Base-by-base conservation (phyloP, 306 rosid species). In the Astragalus glycyphyllos region DNA sequence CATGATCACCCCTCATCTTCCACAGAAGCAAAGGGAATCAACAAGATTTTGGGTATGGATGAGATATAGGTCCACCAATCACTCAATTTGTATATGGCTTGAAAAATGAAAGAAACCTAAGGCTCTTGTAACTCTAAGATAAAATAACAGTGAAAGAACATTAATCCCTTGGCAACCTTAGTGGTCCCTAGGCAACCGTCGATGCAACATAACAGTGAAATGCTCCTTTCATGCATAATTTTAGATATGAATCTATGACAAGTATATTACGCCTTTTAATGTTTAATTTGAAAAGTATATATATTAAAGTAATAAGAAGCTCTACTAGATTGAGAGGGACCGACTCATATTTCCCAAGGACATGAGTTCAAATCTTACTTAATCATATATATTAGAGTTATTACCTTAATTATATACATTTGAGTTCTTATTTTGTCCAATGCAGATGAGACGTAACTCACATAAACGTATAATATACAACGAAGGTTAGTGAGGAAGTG, bases 11-110 rank as follows among this genome's bases (percentile, higher is more conserved):
- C 77, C 64, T 85, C 86, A 45, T 57, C 51, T 54, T 70, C 72
- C 68, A 53, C 5, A 37, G 69, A 78, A 81, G 65, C 85, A 86
- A 80, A 84, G 81, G 77, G 88, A 81, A 84, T 79, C 86, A 80
- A 84, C 55, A 74, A 78, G 81, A 84, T 87, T 73, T 82, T 84
- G 49, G 71, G 50, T 31, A 47, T 58, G 84, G 83, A 81, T 79
- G 76, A 47, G 76, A 74, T 68, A 78, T 68, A 78, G 87, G 83
- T 68, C 84, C 83, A 77, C 79, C 77, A 37, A 65, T 82, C 74
- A 71, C 79, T 32, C 79, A 56, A 64, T 0, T 69, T 84, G n/a
- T 57, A 42, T 65, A 42, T 60, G 83, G 85, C 80, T 79, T 77
- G 72, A 75, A 65, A 58, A 8, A 65, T 61, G 88, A 78, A 73